Base-by-base conservation (phyloP, 1,284 basidiomycete genomes). In the Pseudozyma sp. region DNA sequence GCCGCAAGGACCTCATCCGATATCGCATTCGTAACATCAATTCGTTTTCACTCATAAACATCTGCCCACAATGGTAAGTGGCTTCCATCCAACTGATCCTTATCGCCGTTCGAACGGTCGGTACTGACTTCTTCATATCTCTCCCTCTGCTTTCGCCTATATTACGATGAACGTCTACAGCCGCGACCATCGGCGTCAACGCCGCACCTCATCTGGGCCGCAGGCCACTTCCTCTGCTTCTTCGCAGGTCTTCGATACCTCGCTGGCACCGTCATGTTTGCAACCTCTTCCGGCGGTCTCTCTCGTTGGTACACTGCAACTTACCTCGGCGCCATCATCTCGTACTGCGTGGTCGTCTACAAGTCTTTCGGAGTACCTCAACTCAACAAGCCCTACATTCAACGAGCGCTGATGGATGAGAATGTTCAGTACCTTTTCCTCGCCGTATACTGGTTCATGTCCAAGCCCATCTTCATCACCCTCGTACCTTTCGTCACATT, bases 311-410 rank as follows among this genome's bases (percentile, higher is more conserved):
- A 85, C 59, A 74, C 71, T 0, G 59, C 77, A 5, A 79, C 83
- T 38, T 85, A 84, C 57, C 55, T 82, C 40, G 84, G 83, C 38
- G 83, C 83, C n/a, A 83, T 85, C 52, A 65, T 84, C 60, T 80
- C 78, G 62, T 85, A 85, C 67, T 83, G 83, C 31, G 82, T 85
- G 13, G 84, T 85, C 38, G 82, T 84, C 31, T 85, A 85, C 76
- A 85, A 85, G 62, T 78, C 77, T 39, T 84, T 84, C 40, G 83
- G 83, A 11, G 72, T 83, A 10, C 84, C 84, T 13, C 83, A 83
- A 43, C 70, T 82, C 52, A 83, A 78, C 59, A 78, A 77, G 47
- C 70, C 82, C 0, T 84, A 83, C 71, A 64, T 85, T n/a, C 82
- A 85, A 67, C 80, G 84, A 31, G 83, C 83, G 1, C 58, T 80